Percentiles rank a stretch among this genome's conserved stretches.
These are phyloP conservation scores for Aphanoascus verrucosus DNA, from an alignment of 2,329 filamentous ascomycete genomes.

Conservation along the genomic window DNA sequence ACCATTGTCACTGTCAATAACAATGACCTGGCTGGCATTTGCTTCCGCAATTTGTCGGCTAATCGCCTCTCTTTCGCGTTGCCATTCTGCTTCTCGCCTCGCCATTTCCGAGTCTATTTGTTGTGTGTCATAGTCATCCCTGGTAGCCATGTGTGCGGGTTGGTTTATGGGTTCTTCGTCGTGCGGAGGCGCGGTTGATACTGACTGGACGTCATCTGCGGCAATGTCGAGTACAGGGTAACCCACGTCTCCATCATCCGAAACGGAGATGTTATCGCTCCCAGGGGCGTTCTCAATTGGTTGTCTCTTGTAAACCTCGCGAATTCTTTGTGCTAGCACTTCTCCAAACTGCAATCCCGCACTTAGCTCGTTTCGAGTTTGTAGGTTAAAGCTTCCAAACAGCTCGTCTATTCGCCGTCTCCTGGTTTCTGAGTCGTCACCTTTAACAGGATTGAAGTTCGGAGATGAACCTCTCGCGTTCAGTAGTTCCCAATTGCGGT, in stretches of 20 bases:
- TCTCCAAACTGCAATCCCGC: constrained; percentile 36
- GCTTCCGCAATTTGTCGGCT: constrained; percentile 36
- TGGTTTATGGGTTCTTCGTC: background rate
- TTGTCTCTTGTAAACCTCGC: constrained; percentile 1
- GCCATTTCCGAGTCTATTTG: constrained; percentile 19
- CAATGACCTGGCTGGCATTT: constrained; percentile 35
- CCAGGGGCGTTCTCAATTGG: background rate
- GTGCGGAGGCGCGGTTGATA: background rate
- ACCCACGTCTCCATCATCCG: background rate
- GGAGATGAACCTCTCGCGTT: background rate
- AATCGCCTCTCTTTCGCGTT: constrained; percentile 36
- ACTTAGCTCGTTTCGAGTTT: constrained; percentile 32
- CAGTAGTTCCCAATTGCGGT: background rate
- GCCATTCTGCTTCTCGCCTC: constrained; percentile 34
- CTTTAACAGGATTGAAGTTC: constrained; percentile 13
- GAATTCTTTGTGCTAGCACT: constrained; percentile 31
- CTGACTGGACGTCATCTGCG: background rate
- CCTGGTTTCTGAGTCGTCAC: constrained; percentile 18
- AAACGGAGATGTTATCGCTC: background rate
- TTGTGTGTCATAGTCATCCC: background rate
- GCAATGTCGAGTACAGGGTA: constrained; percentile 4
- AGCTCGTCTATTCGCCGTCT: constrained; percentile 26
- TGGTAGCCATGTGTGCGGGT: background rate
- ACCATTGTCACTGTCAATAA: constrained; percentile 33
- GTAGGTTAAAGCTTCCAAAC: constrained; percentile 30